Evolutionary conservation across 768 basidiomycete species (phyloP).

Genomic region (Collybia mongolica): DNA sequence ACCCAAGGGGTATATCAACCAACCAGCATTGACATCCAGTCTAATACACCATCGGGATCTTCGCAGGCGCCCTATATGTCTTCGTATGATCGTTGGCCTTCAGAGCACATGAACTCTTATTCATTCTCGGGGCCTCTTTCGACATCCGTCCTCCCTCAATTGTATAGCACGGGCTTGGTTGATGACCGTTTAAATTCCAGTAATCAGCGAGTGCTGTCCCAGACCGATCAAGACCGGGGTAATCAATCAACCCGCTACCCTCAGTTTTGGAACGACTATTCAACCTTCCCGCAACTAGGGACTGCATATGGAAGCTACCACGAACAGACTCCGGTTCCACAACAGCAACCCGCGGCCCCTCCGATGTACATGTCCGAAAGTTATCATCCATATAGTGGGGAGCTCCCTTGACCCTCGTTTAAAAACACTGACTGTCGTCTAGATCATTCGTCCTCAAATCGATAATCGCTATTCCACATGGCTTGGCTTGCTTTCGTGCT

Average conservation of each 20-base stretch:
- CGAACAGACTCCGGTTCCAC: constrained; percentile 10
- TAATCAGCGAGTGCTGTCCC: constrained; percentile 1
- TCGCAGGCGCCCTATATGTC: constrained; percentile 21
- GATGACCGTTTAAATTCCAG: constrained; percentile 38
- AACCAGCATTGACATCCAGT: background rate
- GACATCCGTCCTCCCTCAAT: constrained; percentile 71
- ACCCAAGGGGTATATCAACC: background rate
- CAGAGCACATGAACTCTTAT: constrained; percentile 21
- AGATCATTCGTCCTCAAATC: background rate
- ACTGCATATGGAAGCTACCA: constrained; percentile 33
- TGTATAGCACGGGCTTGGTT: constrained; percentile 71
- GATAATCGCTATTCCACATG: background rate
- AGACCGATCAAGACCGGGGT: constrained; percentile 15
- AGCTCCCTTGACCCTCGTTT: background rate
- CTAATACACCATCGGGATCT: constrained; percentile 1
- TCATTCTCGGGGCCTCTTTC: constrained; percentile 50
- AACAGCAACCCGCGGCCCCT: constrained; percentile 13
- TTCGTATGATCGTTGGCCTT: constrained; percentile 48
- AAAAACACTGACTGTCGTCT: background rate
- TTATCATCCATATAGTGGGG: constrained; percentile 25
- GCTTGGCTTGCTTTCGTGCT: background rate
- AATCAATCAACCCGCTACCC: constrained; percentile 36
- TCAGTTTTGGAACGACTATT: constrained; percentile 58
- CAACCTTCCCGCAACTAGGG: constrained; percentile 48
- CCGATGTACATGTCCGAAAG: constrained; percentile 23